Base-by-base conservation (phyloP, 2,329 filamentous ascomycete genomes). In the Sordariomycetes sp. region DNA sequence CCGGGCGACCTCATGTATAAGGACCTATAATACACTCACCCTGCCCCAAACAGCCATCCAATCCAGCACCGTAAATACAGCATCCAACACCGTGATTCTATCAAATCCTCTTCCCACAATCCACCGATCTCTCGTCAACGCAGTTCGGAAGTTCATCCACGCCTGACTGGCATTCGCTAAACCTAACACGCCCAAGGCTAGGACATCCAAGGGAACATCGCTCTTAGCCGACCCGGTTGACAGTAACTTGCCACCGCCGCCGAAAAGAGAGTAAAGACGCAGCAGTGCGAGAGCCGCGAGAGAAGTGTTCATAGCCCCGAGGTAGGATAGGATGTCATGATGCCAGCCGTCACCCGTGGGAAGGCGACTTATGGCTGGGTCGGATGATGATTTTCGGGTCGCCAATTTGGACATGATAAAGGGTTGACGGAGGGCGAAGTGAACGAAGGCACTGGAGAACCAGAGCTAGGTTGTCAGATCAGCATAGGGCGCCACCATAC, bases 81-180 rank as follows among this genome's bases (percentile, higher is more conserved):
- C 42, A 29, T 51, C 47, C 16, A 46, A 28, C 5, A 47, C 43
- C 9, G 45, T 47, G 27, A 48, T 49, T 6, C 38, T 31, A 21
- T 49, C 47, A 3, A 47, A 36, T 6, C 47, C 47, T 26, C 39
- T 50, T 27, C 46, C 48, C 44, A 49, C 48, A 28, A 49, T 47
- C 46, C 44, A 50, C 11, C 48, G 35, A 12, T 45, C 40, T 3
- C 23, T 36, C 12, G 29, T 20, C 7, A 38, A 30, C 12, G 35
- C 42, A 17, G 34, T 29, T 5, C 30, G 25, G 27, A 50, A 49
- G 34, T 50, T 49, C 20, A 46, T 35, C 26, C 39, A 35, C 8
- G 45, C 46, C 44, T 49, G 48, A 10, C 46, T 49, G 29, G 39
- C 41, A 37, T 50, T 50, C 8, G 39, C 48, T 6, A 45, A 15